Evolutionary conservation across 2,329 filamentous ascomycete species (phyloP), one percentile per base, ranked within the genome.

Genomic region (Colletotrichum sp.): DNA sequence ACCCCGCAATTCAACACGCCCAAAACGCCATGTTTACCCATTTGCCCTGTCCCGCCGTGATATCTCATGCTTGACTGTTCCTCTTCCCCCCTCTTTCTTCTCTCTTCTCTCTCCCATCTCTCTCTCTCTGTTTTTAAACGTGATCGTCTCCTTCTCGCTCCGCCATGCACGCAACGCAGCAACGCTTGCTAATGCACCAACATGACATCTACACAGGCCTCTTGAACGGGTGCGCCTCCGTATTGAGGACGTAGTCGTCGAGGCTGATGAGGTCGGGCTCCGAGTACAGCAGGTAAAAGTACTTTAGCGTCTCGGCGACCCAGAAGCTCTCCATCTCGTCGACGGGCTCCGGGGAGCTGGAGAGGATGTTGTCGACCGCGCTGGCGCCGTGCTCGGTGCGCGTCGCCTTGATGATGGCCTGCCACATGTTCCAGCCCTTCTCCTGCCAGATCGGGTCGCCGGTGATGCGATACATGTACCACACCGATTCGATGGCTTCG

Each of bases 281-380:
- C 26, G 92, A 92, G 82, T 94, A 98, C 66, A 98, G 88, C 72
- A 98, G 84, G 83, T 95, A 98, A 79, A 97, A 98, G 82, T 98
- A 98, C 87, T 98, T 98, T 79, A 98, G 87, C 55, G 95, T 98
- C 88, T 98, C 96, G 5, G 94, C 94, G 76, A 95, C 88, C 95
- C 96, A 98, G 84, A 98, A 98, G 81, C 94, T 96, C 86, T 98
- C 94, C 94, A 96, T 96, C 79, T 88, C 87, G 82, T 96, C 91
- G 52, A 84, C 82, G 71, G 88, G 85, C 12, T 80, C 80, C 1
- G 88, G 84, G 21, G 88, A 82, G 2, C 83, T 74, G 7, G 77
- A 72, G 28, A 89, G 84, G 15, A 96, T 93, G 80, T 95, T 91
- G 64, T 88, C 84, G 71, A 97, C 91, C 48, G 94, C 94, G 13